Conservation (phyloP, 129 eudicot species). For the Centaurea solstitialis region DNA sequence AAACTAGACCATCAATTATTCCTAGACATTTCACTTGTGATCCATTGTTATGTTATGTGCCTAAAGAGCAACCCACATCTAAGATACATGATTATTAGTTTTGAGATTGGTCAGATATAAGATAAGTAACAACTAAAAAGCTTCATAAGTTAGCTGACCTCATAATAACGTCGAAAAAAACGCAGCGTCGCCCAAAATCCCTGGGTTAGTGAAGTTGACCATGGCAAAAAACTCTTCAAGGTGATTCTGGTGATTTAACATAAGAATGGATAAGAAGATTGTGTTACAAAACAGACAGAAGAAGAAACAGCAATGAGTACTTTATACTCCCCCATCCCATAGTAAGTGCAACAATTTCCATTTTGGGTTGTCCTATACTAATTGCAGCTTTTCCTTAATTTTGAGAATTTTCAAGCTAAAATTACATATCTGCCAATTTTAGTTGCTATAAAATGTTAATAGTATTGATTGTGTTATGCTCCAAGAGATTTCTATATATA, state of each 20-base stretch:
- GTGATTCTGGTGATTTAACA: conserved; percentile 64
- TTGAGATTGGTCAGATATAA: background rate
- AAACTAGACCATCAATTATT: background rate
- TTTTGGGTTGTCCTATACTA: conserved; percentile 1
- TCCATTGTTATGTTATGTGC: conserved; percentile 8
- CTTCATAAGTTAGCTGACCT: conserved; percentile 51
- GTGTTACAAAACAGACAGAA: conserved; percentile 13
- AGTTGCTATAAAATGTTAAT: conserved; percentile 4
- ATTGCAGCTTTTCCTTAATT: background rate
- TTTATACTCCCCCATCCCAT: background rate
- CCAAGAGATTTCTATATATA: background rate
- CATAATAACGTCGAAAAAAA: conserved; percentile 87
- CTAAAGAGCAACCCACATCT: background rate
- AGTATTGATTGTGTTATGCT: conserved; percentile 6
- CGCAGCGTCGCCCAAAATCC: conserved; percentile 85
- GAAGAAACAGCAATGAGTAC: conserved; percentile 10
- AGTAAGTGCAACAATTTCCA: conserved; percentile 5
- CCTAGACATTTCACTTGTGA: conserved; percentile 5
- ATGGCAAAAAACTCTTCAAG: conserved; percentile 94
- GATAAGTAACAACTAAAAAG: background rate
- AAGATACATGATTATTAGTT: conserved; percentile 4
- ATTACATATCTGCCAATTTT: background rate
- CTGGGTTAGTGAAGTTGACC: conserved; percentile 99
- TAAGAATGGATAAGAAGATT: background rate
- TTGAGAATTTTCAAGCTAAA: background rate